A percentile compares a stretch with the other conserved stretches of the same genome.
Conservation (phyloP, 176 grass and related monocot genomes). For the Carex pumila region DNA sequence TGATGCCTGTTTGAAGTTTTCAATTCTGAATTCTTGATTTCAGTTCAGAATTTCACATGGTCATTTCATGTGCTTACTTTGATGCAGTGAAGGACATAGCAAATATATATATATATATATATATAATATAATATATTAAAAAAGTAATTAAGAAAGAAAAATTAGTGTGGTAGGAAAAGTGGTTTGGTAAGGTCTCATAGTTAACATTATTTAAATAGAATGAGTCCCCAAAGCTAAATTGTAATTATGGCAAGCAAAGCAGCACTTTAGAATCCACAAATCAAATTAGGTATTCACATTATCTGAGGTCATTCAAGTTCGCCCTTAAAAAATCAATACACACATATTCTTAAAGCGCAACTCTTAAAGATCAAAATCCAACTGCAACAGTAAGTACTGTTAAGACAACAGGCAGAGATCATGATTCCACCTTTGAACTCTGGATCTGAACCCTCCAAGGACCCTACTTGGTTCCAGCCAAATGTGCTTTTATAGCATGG, state of each 20-base stretch:
- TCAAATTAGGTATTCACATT: no score
- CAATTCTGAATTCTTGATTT: background rate
- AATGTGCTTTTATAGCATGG: constrained; percentile 22
- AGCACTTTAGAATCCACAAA: background rate
- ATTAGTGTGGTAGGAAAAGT: background rate
- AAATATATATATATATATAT: background rate
- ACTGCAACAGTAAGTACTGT: background rate
- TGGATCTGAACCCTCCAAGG: constrained; percentile 18
- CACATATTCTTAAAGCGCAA: no score
- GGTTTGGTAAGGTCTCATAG: background rate
- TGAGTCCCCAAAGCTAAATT: background rate
- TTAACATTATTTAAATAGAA: background rate
- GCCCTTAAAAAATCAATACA: no score
- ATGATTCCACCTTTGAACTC: constrained; percentile 10
- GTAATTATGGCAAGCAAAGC: background rate
- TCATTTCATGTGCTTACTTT: background rate
- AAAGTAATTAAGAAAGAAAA: background rate
- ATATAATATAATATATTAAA: no score
- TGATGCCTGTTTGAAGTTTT: background rate
- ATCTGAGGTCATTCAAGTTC: no score
- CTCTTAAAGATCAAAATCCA: background rate
- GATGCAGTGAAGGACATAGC: background rate
- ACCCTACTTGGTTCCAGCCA: constrained; percentile 12
- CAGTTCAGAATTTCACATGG: background rate
- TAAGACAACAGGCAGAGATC: background rate